A percentile compares a stretch with the other conserved stretches of the same genome.
phyloP scores from a whole-genome alignment of 352 stramenopile species.

The Phytophthora pisi region DNA sequence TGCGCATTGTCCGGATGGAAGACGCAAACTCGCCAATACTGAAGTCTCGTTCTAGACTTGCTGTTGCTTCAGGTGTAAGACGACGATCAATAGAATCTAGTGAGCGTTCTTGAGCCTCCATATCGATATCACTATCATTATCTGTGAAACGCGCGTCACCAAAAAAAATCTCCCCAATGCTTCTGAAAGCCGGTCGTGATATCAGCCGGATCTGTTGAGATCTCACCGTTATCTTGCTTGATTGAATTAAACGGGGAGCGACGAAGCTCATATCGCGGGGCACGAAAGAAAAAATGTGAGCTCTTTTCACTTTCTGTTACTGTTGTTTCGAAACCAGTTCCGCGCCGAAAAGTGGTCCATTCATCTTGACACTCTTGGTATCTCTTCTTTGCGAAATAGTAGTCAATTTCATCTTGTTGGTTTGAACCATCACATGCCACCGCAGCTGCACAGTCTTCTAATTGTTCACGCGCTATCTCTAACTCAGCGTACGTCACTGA shows the following conservation, averaged over 20 bases:
- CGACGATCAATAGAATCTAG: not conserved
- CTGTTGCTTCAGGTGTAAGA: not conserved
- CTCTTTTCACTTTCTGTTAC: not conserved
- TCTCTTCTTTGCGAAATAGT: slow-evolving; percentile 5
- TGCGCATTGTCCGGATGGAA: not conserved
- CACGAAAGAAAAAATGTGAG: not conserved
- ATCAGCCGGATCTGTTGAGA: not conserved
- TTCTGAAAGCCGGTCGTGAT: not conserved
- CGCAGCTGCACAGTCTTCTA: slow-evolving; percentile 9
- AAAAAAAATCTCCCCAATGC: not conserved
- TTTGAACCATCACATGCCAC: not conserved
- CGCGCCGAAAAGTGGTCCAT: not conserved
- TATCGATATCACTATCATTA: not conserved
- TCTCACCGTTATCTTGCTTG: not conserved
- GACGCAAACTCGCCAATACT: not conserved
- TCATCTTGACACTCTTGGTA: slow-evolving; percentile 2
- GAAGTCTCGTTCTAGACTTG: not conserved
- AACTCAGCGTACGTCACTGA: too few species aligned
- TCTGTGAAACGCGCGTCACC: not conserved
- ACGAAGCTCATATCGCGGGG: not conserved
- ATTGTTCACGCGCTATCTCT: not conserved
- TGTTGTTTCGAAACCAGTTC: not conserved
- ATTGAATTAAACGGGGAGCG: not conserved
- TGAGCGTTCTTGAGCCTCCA: not conserved
- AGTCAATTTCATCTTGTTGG: slow-evolving; percentile 3